Conservation (phyloP, 202 grass and related monocot genomes). For the Schoenoplectus triqueter region DNA sequence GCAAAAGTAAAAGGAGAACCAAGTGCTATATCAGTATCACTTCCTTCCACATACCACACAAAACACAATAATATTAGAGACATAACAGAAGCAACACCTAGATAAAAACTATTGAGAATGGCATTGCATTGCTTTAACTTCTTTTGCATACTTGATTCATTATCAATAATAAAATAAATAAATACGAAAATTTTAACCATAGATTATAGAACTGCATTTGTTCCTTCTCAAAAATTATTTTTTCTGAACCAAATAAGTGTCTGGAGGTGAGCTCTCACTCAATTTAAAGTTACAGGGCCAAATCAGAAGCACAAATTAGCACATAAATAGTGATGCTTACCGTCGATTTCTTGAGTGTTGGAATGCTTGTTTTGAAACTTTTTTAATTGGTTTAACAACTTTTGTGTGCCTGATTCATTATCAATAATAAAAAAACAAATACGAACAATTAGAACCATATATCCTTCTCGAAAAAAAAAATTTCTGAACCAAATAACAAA, state of each 20-base stretch:
- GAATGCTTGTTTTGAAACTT: slow-evolving; percentile 82
- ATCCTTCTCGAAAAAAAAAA: not conserved
- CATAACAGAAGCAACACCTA: not conserved
- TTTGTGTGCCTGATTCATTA: slow-evolving; percentile 78
- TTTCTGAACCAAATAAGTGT: slow-evolving; percentile 1
- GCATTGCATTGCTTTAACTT: slow-evolving; percentile 59
- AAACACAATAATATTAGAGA: slow-evolving; percentile 17
- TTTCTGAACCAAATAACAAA: slow-evolving; percentile 13
- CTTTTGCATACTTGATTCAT: slow-evolving; percentile 82
- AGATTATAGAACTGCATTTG: no score
- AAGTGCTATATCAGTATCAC: slow-evolving; percentile 77
- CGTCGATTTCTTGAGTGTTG: slow-evolving; percentile 70
- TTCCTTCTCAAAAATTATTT: not conserved
- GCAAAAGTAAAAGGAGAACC: slow-evolving; percentile 78
- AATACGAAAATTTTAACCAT: not conserved
- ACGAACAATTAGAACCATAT: not conserved
- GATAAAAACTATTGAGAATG: not conserved
- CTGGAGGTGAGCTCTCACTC: not conserved
- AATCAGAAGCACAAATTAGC: not conserved
- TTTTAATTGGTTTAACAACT: slow-evolving; percentile 77
- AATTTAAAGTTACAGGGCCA: not conserved
- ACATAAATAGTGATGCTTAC: slow-evolving; percentile 37
- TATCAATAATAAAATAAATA: not conserved
- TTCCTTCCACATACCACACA: slow-evolving; percentile 75
- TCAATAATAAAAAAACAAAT: not conserved